These are phyloP conservation scores for Passalora sequoiae DNA, from an alignment of 2,329 filamentous ascomycete species.

Conservation along the genomic window DNA sequence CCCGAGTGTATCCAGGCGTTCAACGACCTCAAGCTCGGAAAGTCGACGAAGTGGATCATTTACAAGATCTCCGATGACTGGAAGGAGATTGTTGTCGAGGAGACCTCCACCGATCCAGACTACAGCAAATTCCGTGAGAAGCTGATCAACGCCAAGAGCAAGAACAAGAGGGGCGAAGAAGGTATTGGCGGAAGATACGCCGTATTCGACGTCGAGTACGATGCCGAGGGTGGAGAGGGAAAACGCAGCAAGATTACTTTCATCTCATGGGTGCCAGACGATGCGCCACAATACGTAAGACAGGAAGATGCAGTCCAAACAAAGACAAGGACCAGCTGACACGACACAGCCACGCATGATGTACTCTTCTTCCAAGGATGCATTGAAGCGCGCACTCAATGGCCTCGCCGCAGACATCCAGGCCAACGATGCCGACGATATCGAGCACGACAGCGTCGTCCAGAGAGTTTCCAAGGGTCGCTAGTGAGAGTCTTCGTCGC, in stretches of 20 bases:
- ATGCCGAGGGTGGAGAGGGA: constrained; percentile 66
- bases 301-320: neutral
- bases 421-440: constrained; percentile 78
- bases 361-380: constrained; percentile 79
- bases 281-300: constrained; percentile 69
- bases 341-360: constrained; percentile 73
- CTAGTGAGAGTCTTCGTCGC: constrained; percentile 29
- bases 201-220: constrained; percentile 80
- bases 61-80: constrained; percentile 81
- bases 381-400: constrained; percentile 72
- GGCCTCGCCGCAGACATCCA: constrained; percentile 72
- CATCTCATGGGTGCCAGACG: constrained; percentile 75
- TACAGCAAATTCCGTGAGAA: constrained; percentile 71
- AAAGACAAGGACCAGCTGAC: neutral
- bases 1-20: constrained; percentile 64
- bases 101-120: constrained; percentile 61
- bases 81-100: constrained; percentile 76
- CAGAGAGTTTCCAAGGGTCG: constrained; percentile 47
- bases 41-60: constrained; percentile 76
- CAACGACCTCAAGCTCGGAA: constrained; percentile 78
- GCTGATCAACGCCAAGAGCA: constrained; percentile 67
- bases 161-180: constrained; percentile 58
- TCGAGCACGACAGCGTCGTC: constrained; percentile 70
- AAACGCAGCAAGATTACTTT: constrained; percentile 71
- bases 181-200: constrained; percentile 69